Conservation (phyloP, 2,329 filamentous ascomycete species). For the Tolypocladium cylindrosporum region DNA sequence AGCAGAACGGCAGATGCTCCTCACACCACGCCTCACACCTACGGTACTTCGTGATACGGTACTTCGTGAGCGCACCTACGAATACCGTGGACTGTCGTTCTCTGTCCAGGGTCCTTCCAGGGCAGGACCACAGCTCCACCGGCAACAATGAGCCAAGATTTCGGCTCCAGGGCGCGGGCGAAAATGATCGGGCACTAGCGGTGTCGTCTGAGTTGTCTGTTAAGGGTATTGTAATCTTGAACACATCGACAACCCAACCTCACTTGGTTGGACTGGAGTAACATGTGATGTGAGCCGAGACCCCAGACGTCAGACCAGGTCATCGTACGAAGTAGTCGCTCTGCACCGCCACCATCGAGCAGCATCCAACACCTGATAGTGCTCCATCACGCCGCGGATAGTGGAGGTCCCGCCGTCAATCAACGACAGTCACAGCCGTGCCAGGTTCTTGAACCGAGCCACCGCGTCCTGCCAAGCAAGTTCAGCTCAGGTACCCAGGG, state of each 20-base stretch:
- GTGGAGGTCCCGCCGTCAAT: background rate
- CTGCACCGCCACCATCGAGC: too few species aligned
- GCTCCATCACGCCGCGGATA: too few species aligned
- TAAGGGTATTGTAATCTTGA: too few species aligned
- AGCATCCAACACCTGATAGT: too few species aligned
- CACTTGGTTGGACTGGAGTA: too few species aligned
- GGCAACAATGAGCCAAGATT: background rate
- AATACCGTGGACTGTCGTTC: too few species aligned
- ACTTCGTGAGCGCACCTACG: background rate
- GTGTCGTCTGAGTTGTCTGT: background rate
- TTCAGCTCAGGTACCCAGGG: background rate
- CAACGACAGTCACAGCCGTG: background rate
- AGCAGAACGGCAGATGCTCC: background rate
- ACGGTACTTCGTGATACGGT: too few species aligned
- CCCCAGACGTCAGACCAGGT: too few species aligned
- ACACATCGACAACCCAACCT: too few species aligned
- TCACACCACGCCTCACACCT: background rate
- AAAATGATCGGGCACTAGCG: background rate
- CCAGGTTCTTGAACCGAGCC: background rate
- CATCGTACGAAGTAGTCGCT: too few species aligned
- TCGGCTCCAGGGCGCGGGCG: background rate
- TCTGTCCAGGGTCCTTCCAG: background rate
- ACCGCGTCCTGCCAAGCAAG: background rate
- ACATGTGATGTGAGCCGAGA: too few species aligned
- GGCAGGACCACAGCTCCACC: background rate